Conservation (phyloP, 495 filamentous ascomycete species). For the Penicillium bialowiezense region DNA sequence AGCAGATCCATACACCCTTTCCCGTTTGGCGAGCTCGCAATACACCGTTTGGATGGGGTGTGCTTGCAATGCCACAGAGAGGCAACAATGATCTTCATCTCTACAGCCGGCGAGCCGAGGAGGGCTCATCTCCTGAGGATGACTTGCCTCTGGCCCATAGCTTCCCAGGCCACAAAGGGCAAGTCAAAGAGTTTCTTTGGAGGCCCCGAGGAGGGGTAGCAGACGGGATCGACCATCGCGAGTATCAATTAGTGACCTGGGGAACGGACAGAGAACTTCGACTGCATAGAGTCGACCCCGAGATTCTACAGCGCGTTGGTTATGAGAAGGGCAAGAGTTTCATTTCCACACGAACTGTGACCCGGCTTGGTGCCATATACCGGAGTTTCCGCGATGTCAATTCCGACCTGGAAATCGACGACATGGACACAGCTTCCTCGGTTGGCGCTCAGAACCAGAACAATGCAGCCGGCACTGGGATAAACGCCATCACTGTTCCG, state of each 20-base stretch:
- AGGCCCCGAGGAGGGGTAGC: conserved; percentile 69
- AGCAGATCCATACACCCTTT: conserved; percentile 75
- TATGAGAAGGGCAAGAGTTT: conserved; percentile 66
- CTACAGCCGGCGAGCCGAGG: conserved; percentile 64
- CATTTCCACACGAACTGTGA: conserved; percentile 66
- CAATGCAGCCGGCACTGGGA: conserved; percentile 36
- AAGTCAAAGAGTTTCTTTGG: conserved; percentile 95
- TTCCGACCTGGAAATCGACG: conserved; percentile 32
- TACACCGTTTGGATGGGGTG: conserved; percentile 83
- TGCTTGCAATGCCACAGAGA: conserved; percentile 89
- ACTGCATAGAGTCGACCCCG: conserved; percentile 68
- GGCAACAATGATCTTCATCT: conserved; percentile 81
- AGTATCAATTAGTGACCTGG: conserved; percentile 94
- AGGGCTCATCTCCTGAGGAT: conserved; percentile 44
- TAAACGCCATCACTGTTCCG: conserved; percentile 51
- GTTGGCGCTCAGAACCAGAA: conserved; percentile 23
- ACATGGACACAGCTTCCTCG: conserved; percentile 30
- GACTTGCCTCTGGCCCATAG: conserved; percentile 58
- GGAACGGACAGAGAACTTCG: conserved; percentile 80
- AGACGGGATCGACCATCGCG: conserved; percentile 76
- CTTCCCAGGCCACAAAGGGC: conserved; percentile 79
- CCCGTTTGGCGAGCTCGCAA: conserved; percentile 93
- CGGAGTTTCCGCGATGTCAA: conserved; percentile 72
- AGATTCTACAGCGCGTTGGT: conserved; percentile 68
- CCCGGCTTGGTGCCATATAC: conserved; percentile 80